phyloP scores from a whole-genome alignment of 1,139 yeast genomes.

The Pichia sp. region DNA sequence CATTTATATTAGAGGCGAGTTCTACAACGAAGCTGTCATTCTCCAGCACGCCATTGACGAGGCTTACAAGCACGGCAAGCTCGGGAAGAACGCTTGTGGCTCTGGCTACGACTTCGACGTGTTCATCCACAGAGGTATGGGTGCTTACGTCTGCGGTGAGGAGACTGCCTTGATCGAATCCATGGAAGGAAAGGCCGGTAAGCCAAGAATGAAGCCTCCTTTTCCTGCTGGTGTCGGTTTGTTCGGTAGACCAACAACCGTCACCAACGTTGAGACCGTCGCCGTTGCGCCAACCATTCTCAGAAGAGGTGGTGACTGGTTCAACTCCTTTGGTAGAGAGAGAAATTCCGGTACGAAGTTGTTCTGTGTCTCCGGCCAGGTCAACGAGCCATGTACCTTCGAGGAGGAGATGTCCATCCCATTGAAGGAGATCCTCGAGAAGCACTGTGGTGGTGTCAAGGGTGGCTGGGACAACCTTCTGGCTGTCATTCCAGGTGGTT shows the following conservation, averaged over 20 bases:
- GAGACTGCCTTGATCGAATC: constrained; percentile 86
- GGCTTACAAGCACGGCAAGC: constrained; percentile 73
- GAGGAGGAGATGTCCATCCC: constrained; percentile 94
- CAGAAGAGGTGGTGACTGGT: constrained; percentile 88
- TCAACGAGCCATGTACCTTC: constrained; percentile 85
- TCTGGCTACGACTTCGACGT: constrained; percentile 81
- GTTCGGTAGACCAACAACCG: constrained; percentile 86
- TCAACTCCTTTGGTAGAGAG: constrained; percentile 75
- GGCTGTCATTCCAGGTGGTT: constrained; percentile 86
- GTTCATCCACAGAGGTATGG: constrained; percentile 84
- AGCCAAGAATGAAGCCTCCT: constrained; percentile 89
- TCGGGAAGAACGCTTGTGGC: constrained; percentile 84
- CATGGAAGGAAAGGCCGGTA: constrained; percentile 86
- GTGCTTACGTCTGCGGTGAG: constrained; percentile 88
- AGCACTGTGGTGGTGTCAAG: constrained; percentile 83
- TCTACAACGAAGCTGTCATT: constrained; percentile 68
- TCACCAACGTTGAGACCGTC: constrained; percentile 84
- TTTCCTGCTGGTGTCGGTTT: constrained; percentile 92
- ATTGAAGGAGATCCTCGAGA: constrained; percentile 71
- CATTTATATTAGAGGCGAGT: constrained; percentile 85
- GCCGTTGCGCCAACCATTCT: constrained; percentile 84
- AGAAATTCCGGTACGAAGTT: constrained; percentile 79
- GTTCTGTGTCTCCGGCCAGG: constrained; percentile 84
- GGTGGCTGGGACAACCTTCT: constrained; percentile 91
- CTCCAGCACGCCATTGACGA: constrained; percentile 80